These are phyloP conservation scores for Ceratocystis colombiana DNA, from an alignment of 2,329 filamentous ascomycete genomes.

Conservation along the genomic window DNA sequence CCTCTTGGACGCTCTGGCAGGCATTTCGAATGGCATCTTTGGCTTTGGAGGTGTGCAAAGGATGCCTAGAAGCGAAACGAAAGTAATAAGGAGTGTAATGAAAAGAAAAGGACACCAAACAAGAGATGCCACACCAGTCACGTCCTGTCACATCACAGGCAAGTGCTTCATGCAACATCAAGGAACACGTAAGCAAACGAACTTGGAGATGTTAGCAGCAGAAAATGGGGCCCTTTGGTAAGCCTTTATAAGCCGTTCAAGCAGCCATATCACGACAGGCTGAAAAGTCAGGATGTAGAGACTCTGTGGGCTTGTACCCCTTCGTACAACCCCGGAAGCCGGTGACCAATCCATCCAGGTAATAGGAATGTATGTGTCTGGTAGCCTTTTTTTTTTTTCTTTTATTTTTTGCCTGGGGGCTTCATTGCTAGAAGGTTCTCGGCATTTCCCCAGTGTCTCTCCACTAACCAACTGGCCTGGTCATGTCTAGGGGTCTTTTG, in stretches of 20 bases:
- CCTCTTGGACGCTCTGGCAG: too few relatives aligned
- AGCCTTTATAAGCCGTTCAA: too few relatives aligned
- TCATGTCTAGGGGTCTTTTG: conserved; percentile 1
- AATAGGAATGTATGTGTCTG: not conserved
- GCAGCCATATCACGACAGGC: too few relatives aligned
- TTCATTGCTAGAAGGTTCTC: conserved; percentile 1
- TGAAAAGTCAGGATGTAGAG: not conserved
- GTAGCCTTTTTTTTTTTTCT: not conserved
- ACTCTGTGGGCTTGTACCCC: not conserved
- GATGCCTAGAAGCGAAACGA: not conserved
- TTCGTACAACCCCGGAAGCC: not conserved
- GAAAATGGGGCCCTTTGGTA: too few relatives aligned
- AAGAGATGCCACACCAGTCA: not conserved
- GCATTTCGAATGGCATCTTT: not conserved
- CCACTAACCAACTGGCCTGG: not conserved
- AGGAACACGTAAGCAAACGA: not conserved
- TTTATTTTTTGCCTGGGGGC: not conserved
- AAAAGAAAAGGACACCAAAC: conserved; percentile 10
- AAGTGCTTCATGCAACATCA: not conserved
- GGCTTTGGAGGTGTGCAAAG: not conserved
- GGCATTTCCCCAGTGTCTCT: not conserved
- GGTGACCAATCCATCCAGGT: not conserved
- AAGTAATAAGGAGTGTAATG: not conserved
- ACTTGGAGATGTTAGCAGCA: too few relatives aligned
- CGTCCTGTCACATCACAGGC: not conserved